Percentiles rank a stretch among this genome's conserved stretches.
phyloP scores from a whole-genome alignment of 495 filamentous ascomycete species.

The Pseudomonodictys pantanalensis region DNA sequence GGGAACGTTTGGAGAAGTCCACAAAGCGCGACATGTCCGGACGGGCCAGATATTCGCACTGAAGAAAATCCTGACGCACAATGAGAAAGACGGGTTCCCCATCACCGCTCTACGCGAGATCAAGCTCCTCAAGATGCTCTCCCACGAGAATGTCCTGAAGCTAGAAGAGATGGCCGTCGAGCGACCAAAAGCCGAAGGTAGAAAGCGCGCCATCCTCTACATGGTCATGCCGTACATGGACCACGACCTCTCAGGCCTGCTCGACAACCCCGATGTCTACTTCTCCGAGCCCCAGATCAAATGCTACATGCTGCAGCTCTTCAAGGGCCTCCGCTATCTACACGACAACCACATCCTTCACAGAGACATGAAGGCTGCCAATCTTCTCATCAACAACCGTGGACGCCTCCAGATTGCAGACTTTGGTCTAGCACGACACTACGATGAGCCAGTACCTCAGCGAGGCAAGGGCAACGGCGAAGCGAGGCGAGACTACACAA shows the following conservation, averaged over 20 bases:
- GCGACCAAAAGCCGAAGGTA: conserved; percentile 67
- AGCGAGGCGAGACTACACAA: conserved; percentile 86
- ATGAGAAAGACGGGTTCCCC: conserved; percentile 79
- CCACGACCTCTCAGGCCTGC: conserved; percentile 90
- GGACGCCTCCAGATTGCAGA: conserved; percentile 96
- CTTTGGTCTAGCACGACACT: conserved; percentile 92
- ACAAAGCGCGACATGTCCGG: conserved; percentile 77
- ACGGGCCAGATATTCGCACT: conserved; percentile 73
- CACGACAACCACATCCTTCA: conserved; percentile 89
- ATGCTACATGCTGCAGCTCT: conserved; percentile 92
- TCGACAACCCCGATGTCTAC: conserved; percentile 87
- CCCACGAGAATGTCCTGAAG: conserved; percentile 80
- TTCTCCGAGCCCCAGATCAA: conserved; percentile 92
- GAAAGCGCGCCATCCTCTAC: conserved; percentile 85
- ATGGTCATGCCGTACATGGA: conserved; percentile 99
- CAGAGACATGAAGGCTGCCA: conserved; percentile 98
- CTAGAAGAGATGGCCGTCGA: conserved; percentile 97
- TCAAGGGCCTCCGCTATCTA: conserved; percentile 84
- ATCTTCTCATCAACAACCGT: conserved; percentile 91
- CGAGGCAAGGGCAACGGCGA: conserved; percentile 79
- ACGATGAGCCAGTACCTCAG: conserved; percentile 78
- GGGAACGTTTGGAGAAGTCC: conserved; percentile 95
- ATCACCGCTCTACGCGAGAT: conserved; percentile 84
- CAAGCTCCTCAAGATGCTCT: conserved; percentile 91
- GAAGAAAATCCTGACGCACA: conserved; percentile 93